phyloP scores from a whole-genome alignment of 768 basidiomycete species.

The Kwoniella sp. region DNA sequence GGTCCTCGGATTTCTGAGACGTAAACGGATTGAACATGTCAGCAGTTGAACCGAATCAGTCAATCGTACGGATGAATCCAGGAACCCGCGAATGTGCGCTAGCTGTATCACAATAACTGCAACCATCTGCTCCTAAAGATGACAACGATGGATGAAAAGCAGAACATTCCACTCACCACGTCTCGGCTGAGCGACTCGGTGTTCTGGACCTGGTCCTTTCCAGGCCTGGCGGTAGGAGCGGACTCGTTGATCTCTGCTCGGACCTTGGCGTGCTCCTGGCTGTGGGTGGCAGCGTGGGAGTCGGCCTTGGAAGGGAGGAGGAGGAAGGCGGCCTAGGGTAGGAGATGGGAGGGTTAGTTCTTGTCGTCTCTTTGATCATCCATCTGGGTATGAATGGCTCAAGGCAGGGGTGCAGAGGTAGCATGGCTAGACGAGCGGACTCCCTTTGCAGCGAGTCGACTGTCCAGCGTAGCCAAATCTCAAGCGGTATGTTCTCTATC shows the following conservation, averaged over 20 bases:
- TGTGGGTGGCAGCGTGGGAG: constrained; percentile 16
- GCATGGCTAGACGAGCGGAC: too few relatives aligned
- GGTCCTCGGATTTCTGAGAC: constrained; percentile 19
- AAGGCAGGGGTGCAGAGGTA: too few relatives aligned
- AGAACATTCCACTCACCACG: not conserved
- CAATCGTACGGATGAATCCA: not conserved
- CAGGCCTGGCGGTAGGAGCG: constrained; percentile 16
- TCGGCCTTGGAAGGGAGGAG: constrained; percentile 18
- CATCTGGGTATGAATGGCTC: too few relatives aligned
- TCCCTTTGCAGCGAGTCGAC: too few relatives aligned
- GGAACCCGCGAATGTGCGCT: too few relatives aligned
- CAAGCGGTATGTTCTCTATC: too few relatives aligned
- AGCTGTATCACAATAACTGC: not conserved
- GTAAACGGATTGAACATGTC: too few relatives aligned
- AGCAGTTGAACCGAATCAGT: not conserved
- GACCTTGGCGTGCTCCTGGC: constrained; percentile 8
- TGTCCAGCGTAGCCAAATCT: too few relatives aligned
- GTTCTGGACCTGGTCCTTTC: constrained; percentile 5
- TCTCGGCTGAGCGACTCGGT: constrained; percentile 6
- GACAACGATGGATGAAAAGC: too few relatives aligned
- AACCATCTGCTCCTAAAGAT: not conserved
- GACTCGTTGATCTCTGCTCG: constrained; percentile 26
- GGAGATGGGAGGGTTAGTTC: not conserved
- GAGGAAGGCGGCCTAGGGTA: constrained; percentile 17
- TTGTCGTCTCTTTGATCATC: not conserved